Base-by-base conservation (phyloP, 2,329 filamentous ascomycete genomes). In the Triangularia verruculosa region DNA sequence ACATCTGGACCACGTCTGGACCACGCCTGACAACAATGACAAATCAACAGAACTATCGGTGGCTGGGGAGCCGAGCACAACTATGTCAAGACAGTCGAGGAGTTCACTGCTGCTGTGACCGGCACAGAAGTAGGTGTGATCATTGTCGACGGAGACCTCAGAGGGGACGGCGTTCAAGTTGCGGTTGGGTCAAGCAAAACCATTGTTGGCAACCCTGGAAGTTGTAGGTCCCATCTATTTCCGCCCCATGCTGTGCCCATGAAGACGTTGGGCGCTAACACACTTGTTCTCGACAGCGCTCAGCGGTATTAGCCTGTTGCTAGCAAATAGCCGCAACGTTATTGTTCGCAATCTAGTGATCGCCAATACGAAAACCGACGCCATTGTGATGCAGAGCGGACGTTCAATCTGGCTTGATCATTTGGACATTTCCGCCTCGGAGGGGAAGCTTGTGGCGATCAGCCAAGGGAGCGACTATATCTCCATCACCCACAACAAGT, bases 371-470 rank as follows among this genome's bases (percentile, higher is more conserved):
- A 71, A 79, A 11, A 84, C 84, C 17, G 85, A 88, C 68, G 82
- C 84, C 66, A 83, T 88, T 69, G 81, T 80, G 66, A 81, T 88
- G 65, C 82, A 87, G 72, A 72, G 71, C 8, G 79, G 81, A 34
- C 82, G 72, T 60, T 86, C 86, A 67, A 78, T 86, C 71, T 90
- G 87, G 87, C 76, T 90, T 61, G 87, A 90, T 76, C 87, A 90
- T 77, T 79, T 80, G 71, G 86, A 90, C 66, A 78, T 90, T 11
- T 87, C 83, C 1, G 85, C 83, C 28, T 77, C 81, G 70, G 78
- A 86, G 71, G 85, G 80, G 61, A 86, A 87, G 55, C 81, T 89
- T 1, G 75, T 86, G 57, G 87, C 89, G 69, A 77, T 82, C 62
- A 88, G 82, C 60, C 86, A 88, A 75, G 87, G 54, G 2, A 66